phyloP scores from a whole-genome alignment of 768 basidiomycete genomes.

The Collybia sp. region DNA sequence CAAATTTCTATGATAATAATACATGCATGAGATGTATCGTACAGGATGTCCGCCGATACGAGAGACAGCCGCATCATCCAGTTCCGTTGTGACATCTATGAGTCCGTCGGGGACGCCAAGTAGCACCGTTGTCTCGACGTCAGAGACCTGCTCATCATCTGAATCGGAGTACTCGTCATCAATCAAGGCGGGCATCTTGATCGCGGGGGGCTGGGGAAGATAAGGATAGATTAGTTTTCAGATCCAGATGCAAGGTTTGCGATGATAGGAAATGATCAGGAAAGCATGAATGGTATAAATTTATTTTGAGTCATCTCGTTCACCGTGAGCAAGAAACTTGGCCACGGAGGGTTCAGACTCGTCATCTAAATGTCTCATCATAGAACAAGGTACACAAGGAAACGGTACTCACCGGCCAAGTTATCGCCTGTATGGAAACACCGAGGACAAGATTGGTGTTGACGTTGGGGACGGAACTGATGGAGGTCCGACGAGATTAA shows the following conservation, averaged over 20 bases:
- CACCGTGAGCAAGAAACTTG: slow-evolving; percentile 56
- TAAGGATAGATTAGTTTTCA: slow-evolving; percentile 11
- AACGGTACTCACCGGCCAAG: slow-evolving; percentile 14
- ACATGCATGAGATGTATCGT: slow-evolving; percentile 56
- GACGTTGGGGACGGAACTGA: slow-evolving; percentile 2
- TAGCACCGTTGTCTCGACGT: slow-evolving; percentile 68
- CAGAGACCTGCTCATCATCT: slow-evolving; percentile 54
- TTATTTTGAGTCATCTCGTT: slow-evolving; percentile 62
- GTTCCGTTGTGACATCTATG: slow-evolving; percentile 51
- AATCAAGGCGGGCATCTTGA: slow-evolving; percentile 10
- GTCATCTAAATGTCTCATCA: slow-evolving; percentile 54
- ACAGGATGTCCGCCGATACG: slow-evolving; percentile 90
- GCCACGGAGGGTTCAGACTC: slow-evolving; percentile 68
- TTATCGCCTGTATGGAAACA: slow-evolving; percentile 8
- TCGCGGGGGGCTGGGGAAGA: slow-evolving; percentile 8
- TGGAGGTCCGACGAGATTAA: neutral
- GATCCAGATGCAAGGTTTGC: slow-evolving; percentile 3
- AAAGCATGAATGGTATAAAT: slow-evolving; percentile 90
- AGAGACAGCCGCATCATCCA: slow-evolving; percentile 77
- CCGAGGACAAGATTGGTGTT: slow-evolving; percentile 10
- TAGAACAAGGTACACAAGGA: slow-evolving; percentile 11
- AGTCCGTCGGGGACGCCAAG: slow-evolving; percentile 79
- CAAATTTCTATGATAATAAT: slow-evolving; percentile 40
- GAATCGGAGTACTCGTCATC: slow-evolving; percentile 80
- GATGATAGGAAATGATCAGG: slow-evolving; percentile 48